A percentile compares a stretch with the other conserved stretches of the same genome.
These are phyloP conservation scores for Lodderomyces jiufengensis DNA, from an alignment of 1,139 yeast species.

Conservation along the genomic window DNA sequence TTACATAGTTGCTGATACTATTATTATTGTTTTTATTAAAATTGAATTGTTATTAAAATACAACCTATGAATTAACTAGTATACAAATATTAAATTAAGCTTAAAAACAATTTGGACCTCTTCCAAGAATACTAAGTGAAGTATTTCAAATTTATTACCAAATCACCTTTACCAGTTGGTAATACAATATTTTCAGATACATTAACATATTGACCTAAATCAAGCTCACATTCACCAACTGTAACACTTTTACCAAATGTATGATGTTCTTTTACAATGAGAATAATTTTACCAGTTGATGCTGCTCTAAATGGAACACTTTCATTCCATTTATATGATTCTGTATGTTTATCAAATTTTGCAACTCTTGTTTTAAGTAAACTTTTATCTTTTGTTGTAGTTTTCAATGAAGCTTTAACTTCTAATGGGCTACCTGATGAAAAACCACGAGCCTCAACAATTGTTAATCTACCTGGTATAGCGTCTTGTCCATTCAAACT, in stretches of 20 bases:
- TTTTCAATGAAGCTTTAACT: conserved; percentile 50
- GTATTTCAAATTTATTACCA: conserved; percentile 31
- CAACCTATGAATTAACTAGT: no score
- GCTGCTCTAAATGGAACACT: conserved; percentile 65
- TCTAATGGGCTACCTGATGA: conserved; percentile 30
- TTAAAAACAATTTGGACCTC: no score
- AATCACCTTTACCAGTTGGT: conserved; percentile 27
- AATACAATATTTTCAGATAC: conserved; percentile 29
- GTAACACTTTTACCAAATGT: conserved; percentile 69
- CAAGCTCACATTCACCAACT: conserved; percentile 52
- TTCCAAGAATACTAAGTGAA: conserved; percentile 9
- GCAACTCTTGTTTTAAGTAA: conserved; percentile 61
- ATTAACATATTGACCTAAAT: conserved; percentile 35
- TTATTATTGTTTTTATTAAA: no score
- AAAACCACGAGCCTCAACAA: conserved; percentile 42
- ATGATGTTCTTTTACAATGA: conserved; percentile 66
- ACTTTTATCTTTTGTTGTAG: conserved; percentile 52
- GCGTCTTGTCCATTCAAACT: conserved; percentile 37
- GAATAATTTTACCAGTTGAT: conserved; percentile 52
- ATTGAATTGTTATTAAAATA: no score
- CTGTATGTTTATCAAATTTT: conserved; percentile 46
- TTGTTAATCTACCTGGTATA: conserved; percentile 52
- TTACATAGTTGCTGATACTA: no score
- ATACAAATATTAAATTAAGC: no score
- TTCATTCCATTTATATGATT: conserved; percentile 60